Percentiles rank a stretch among this genome's conserved stretches.
phyloP scores from a whole-genome alignment of 2,329 filamentous ascomycete genomes.

The Ceratocystis huliohia region DNA sequence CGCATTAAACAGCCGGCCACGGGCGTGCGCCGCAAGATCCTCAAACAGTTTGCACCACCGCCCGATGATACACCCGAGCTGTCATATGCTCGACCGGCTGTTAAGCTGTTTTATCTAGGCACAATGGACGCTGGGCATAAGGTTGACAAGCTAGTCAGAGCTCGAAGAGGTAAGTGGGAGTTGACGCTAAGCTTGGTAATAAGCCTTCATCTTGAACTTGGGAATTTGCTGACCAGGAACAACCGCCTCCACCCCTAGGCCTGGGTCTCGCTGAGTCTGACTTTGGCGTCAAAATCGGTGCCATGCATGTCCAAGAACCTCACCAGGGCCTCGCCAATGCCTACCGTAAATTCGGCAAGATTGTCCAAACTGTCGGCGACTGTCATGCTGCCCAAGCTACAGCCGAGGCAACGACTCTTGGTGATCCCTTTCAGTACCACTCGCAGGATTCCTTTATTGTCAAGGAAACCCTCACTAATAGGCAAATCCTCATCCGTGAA shows the following conservation, averaged over 20 bases:
- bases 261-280: conserved; percentile 86
- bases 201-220: no score
- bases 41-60: conserved; percentile 96
- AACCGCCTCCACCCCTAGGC: conserved; percentile 40
- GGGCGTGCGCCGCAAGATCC: conserved; percentile 81
- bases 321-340: conserved; percentile 79
- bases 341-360: conserved; percentile 87
- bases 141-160: conserved; percentile 86
- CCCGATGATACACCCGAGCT: conserved; percentile 95
- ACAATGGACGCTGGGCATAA: conserved; percentile 97
- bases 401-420: conserved; percentile 86
- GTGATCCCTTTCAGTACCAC: conserved; percentile 88
- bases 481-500: conserved; percentile 89
- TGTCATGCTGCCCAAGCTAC: conserved; percentile 94
- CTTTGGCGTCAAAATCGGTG: conserved; percentile 77
- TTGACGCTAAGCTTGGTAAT: background rate
- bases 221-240: conserved; percentile 20
- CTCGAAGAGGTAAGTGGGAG: conserved; percentile 58
- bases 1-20: conserved; percentile 95
- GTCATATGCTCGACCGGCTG: conserved; percentile 73
- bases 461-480: conserved; percentile 94
- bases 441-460: conserved; percentile 94
- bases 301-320: conserved; percentile 79
- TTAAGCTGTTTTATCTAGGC: conserved; percentile 90
- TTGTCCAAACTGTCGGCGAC: conserved; percentile 86